These are phyloP conservation scores for Pyrus hybrid DNA, from an alignment of 331 rosid species.

Conservation along the genomic window DNA sequence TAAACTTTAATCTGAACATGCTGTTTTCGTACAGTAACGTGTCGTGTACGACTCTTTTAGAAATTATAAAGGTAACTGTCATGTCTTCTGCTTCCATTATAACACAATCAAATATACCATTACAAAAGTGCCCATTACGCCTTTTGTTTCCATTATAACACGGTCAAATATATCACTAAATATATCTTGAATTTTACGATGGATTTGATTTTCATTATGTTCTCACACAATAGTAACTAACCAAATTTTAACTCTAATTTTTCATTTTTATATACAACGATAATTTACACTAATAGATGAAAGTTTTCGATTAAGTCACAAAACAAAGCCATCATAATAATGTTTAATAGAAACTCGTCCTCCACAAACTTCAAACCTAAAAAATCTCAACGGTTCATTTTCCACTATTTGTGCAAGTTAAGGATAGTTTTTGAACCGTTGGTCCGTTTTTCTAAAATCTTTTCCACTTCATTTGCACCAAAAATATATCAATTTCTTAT, in stretches of 20 bases:
- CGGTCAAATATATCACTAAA: neutral
- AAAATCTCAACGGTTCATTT: neutral
- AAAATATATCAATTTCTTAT: too few species aligned
- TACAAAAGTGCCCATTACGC: too few species aligned
- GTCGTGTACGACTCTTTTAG: accelerated
- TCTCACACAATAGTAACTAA: neutral
- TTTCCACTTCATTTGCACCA: neutral
- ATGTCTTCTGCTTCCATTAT: neutral
- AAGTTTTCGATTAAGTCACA: neutral
- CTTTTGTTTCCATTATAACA: neutral
- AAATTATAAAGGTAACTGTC: too few species aligned
- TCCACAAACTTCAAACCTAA: neutral
- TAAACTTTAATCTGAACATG: neutral
- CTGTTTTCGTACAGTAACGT: accelerated
- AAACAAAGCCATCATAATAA: neutral
- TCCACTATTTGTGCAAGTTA: too few species aligned
- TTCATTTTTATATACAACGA: neutral
- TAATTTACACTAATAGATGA: neutral
- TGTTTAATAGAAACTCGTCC: neutral
- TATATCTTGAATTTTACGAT: neutral
- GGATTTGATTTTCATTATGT: too few species aligned
- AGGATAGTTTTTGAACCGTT: too few species aligned
- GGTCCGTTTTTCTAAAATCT: too few species aligned
- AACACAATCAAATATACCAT: neutral
- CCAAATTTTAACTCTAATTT: neutral